Base-by-base conservation (phyloP, 139 green algal genomes). In the Tetradesmus obliquus region DNA sequence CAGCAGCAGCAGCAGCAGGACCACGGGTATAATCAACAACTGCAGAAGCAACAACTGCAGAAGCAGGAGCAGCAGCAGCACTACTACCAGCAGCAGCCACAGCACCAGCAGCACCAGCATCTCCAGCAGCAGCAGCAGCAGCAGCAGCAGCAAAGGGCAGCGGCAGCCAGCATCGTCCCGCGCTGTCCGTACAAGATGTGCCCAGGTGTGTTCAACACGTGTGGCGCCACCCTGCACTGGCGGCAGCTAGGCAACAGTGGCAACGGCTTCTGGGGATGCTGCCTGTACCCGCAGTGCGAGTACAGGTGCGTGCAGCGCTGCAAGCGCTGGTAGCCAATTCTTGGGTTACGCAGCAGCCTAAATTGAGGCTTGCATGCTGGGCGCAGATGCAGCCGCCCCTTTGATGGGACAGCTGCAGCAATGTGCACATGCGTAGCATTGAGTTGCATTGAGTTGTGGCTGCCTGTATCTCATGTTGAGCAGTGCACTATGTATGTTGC, bases 211-310 rank as follows among this genome's bases (percentile, higher is more conserved):
- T 91, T 91, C 60, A 91, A 19, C 53, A 55, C 60, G 20, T 91
- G 80, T 51, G 80, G 62, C 57, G 90, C 82, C 8, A 6, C 24
- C 32, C 55, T 93, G 86, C 55, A 57, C 24, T 86, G 69, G 79
- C 55, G 55, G 54, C 45, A 81, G 85, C 66, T 55, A 66, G 88
- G 66, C 88, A 66, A 24, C 74, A 79, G 58, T 24, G 5, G 6
- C 71, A 60, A 24, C 62, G 88, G 84, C 79, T 92, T 91, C 88
- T 94, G 88, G 86, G 86, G 19, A 24, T 94, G 89, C 89, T 82
- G 45, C 55, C 58, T 22, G 5, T 90, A 20, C 45, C 91, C 84
- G 3, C n/a, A 17, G n/a, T 93, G 84, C 54, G 91, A 88, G 1
- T 90, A 87, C 72, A 90, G 22, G 90, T 92, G 20, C 45, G 66